Evolutionary conservation across 164 flowering plant species (phyloP), one percentile per base, ranked within the genome.

Genomic region (Buxus sempervirens): DNA sequence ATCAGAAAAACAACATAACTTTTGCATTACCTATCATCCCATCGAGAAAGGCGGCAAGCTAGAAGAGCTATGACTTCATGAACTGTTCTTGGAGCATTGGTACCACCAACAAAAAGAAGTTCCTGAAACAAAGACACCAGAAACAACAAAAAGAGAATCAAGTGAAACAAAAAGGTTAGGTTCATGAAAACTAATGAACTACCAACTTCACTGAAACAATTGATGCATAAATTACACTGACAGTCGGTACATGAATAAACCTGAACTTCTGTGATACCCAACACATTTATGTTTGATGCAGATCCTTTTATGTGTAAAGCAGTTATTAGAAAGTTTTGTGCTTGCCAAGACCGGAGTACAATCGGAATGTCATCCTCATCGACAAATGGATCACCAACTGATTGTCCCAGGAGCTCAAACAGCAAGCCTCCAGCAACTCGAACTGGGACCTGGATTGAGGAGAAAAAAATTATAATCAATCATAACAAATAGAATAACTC

Each of bases 261-360:
- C 98, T 94, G 96, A 58, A 94, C 95, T 85, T 94, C 98, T 54
- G 86, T 81, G 62, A 94, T 82, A 9, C 98, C 98, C 74, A 94
- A 74, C 24, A 91, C 89, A 80, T 94, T 89, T 61, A 86, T 54
- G 60, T 73, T 82, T 70, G 90, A 71, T 12, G 88, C 76, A 68
- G 81, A 57, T 63, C 95, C 96, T 77, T 94, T 94, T 13, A 88
- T 60, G 69, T 94, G 98, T 77, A 94, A 67, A 57, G 81, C 87
- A 65, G 97, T 92, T 51, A 95, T 42, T 45, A 95, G 71, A 75
- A 90, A 95, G 51, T 92, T 92, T 63, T 88, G 92, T 58, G 97
- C 92, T 71, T 92, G 96, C 96, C 96, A 95, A 15, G 98, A 92
- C 59, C 97, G 83, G 63, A 95, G 82, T 19, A 95, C 97, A 68